These are phyloP conservation scores for Echeveria elegans DNA, from an alignment of 164 flowering plant species.

Conservation along the genomic window DNA sequence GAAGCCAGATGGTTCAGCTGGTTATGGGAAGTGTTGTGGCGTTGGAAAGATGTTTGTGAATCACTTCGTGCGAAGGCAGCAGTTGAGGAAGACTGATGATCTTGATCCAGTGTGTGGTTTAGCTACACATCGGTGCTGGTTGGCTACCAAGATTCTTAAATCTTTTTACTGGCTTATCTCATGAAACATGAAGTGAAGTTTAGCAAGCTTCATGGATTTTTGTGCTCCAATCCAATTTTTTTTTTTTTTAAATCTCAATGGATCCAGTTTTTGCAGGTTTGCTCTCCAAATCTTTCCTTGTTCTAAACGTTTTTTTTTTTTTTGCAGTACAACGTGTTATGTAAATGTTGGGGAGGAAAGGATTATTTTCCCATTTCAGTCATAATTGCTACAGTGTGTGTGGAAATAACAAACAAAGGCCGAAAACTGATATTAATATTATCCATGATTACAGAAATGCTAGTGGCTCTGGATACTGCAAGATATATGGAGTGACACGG, in stretches of 20 bases:
- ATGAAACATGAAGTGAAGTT: too few relatives aligned
- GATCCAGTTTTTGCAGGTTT: too few relatives aligned
- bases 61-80: slow-evolving; percentile 27
- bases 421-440: background rate
- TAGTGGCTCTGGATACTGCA: slow-evolving; percentile 37
- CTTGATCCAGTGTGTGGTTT: background rate
- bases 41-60: slow-evolving; percentile 30
- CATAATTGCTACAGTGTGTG: too few relatives aligned
- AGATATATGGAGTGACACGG: slow-evolving; percentile 30
- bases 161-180: too few relatives aligned
- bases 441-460: slow-evolving; percentile 29
- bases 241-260: too few relatives aligned
- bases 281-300: slow-evolving; percentile 12
- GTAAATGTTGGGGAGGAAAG: background rate
- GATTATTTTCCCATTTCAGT: background rate
- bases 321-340: too few relatives aligned
- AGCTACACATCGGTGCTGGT: too few relatives aligned
- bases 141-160: too few relatives aligned
- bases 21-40: background rate
- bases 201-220: too few relatives aligned
- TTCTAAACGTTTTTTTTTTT: background rate
- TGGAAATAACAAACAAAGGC: background rate
- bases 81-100: slow-evolving; percentile 13
- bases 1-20: background rate
- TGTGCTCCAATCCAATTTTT: too few relatives aligned